Conservation (phyloP, 140 eudicot species). For the Senecio squalidus region DNA sequence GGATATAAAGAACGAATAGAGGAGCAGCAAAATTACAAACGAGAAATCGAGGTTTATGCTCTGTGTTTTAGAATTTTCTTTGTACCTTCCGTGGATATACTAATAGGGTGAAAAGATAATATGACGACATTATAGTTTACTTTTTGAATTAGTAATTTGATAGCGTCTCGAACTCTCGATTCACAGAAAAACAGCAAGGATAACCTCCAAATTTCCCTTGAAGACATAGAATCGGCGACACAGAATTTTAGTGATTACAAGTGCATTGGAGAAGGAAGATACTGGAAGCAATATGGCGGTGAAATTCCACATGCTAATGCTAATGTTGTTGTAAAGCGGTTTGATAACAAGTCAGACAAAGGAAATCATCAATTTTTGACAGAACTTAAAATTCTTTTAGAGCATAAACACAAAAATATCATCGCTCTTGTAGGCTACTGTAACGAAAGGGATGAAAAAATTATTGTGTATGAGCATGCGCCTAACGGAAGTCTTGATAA, state of each 20-base stretch:
- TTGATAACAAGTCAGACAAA: neutral
- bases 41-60: too few species aligned
- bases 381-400: neutral
- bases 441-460: neutral
- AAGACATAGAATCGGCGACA: neutral
- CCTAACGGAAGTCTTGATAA: neutral
- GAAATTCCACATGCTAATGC: neutral
- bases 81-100: too few species aligned
- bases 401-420: neutral
- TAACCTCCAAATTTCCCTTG: neutral
- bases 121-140: too few species aligned
- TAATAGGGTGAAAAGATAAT: too few species aligned
- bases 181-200: neutral
- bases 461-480: neutral
- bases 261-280: neutral
- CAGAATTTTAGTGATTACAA: neutral
- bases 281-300: slow-evolving; percentile 4
- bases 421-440: neutral
- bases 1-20: too few species aligned
- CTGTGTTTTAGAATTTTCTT: too few species aligned
- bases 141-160: too few species aligned
- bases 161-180: neutral
- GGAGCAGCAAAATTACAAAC: too few species aligned
- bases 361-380: neutral
- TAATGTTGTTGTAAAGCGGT: neutral